Evolutionary conservation across 129 eudicot species (phyloP).

Genomic region (Escallonia rubra): DNA sequence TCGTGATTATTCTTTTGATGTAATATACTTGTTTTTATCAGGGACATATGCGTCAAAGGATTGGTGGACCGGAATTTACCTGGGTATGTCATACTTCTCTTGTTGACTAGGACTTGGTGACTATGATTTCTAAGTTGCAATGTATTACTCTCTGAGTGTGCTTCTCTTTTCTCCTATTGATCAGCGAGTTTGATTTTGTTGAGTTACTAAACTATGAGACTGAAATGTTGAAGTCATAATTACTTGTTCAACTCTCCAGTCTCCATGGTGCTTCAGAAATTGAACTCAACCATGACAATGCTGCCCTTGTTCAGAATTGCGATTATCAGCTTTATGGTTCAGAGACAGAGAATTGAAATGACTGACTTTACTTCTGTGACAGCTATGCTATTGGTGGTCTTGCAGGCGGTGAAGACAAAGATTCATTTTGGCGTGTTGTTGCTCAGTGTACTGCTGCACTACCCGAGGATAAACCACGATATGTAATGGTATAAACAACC

Average conservation of each 20-base stretch:
- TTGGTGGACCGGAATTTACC: conserved; percentile 90
- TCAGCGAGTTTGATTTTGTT: not conserved
- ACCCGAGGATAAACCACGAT: conserved; percentile 92
- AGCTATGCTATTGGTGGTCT: conserved; percentile 99
- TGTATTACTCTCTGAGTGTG: not conserved
- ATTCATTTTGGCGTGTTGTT: conserved; percentile 98
- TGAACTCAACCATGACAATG: not conserved
- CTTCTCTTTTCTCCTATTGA: not conserved
- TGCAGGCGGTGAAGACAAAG: conserved; percentile 97
- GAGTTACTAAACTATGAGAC: not conserved
- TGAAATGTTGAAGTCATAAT: not conserved
- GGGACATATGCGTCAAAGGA: conserved; percentile 94
- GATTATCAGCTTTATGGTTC: not conserved
- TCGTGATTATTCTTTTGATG: not conserved
- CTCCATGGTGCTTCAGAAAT: not conserved
- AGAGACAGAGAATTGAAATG: conserved; percentile 12
- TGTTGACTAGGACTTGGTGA: not conserved
- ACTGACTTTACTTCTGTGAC: conserved; percentile 38
- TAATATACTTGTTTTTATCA: conserved; percentile 29
- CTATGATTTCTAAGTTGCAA: too few species aligned
- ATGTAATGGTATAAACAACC: conserved; percentile 71
- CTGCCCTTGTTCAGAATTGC: not conserved
- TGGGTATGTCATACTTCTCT: conserved; percentile 53
- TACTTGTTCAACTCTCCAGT: not conserved
- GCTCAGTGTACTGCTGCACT: conserved; percentile 98